Percentiles rank a stretch among this genome's conserved stretches.
phyloP scores from a whole-genome alignment of 495 filamentous ascomycete genomes.

The Chaetomium tenue region DNA sequence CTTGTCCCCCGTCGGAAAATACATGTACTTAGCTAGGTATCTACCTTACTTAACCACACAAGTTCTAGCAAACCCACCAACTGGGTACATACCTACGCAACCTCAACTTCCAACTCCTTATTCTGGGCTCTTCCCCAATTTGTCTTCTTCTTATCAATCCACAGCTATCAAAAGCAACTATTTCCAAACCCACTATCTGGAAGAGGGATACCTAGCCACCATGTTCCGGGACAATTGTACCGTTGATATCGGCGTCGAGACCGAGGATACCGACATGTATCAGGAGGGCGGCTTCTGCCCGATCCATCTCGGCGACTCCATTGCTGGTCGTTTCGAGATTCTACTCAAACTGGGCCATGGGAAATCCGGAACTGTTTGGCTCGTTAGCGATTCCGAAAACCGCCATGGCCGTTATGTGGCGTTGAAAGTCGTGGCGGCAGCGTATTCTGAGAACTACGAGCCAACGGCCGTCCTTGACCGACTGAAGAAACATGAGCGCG shows the following conservation, averaged over 20 bases:
- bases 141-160: too few relatives aligned
- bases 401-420: constrained; percentile 18
- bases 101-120: too few relatives aligned
- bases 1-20: too few relatives aligned
- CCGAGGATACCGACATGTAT: neutral
- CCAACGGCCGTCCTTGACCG: neutral
- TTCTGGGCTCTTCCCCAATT: too few relatives aligned
- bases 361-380: constrained; percentile 15
- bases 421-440: constrained; percentile 11
- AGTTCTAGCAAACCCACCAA: too few relatives aligned
- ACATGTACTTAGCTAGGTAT: too few relatives aligned
- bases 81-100: too few relatives aligned
- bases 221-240: too few relatives aligned
- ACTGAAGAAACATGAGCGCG: neutral
- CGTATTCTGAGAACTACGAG: constrained; percentile 3
- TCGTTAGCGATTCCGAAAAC: neutral
- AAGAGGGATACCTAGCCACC: too few relatives aligned
- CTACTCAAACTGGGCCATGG: constrained; percentile 19
- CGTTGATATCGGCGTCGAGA: neutral
- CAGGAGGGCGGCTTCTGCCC: constrained; percentile 7
- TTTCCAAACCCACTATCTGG: too few relatives aligned
- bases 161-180: too few relatives aligned
- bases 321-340: constrained; percentile 10
- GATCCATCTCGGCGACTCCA: constrained; percentile 25
- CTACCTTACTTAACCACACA: too few relatives aligned